These are phyloP conservation scores for Ophiosphaerella korrae DNA, from an alignment of 2,329 filamentous ascomycete genomes.

Conservation along the genomic window DNA sequence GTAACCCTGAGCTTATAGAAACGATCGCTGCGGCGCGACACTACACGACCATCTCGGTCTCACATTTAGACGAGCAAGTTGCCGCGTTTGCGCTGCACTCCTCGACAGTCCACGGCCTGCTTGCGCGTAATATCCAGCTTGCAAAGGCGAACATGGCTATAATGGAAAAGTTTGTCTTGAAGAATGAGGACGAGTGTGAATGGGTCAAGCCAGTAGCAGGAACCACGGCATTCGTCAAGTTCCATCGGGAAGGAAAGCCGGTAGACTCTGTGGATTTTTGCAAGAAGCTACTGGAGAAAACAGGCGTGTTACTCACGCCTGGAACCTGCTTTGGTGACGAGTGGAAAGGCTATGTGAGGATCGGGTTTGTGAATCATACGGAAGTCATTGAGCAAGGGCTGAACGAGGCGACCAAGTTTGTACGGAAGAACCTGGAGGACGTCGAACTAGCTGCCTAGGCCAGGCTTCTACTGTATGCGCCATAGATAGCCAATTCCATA, in stretches of 20 bases:
- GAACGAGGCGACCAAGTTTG: constrained; percentile 59
- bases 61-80: constrained; percentile 79
- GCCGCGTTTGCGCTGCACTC: constrained; percentile 74
- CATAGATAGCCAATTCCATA: too few species aligned
- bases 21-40: constrained; percentile 69
- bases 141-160: constrained; percentile 70
- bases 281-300: constrained; percentile 67
- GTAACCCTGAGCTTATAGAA: constrained; percentile 65
- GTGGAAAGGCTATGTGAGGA: constrained; percentile 73
- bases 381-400: constrained; percentile 70
- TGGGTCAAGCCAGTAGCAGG: constrained; percentile 79
- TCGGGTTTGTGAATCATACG: constrained; percentile 77
- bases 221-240: constrained; percentile 78
- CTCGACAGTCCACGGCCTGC: constrained; percentile 66
- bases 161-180: constrained; percentile 70
- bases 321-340: constrained; percentile 78
- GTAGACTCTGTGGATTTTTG: constrained; percentile 78
- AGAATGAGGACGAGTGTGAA: constrained; percentile 65
- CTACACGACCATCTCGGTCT: constrained; percentile 86
- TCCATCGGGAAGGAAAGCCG: constrained; percentile 64
- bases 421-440: constrained; percentile 62
- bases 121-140: constrained; percentile 68
- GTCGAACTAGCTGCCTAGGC: constrained; percentile 47
- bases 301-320: constrained; percentile 75
- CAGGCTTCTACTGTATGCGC: too few species aligned